Base-by-base conservation (phyloP, 441 rosid species). In the Codiaeum variegatum region DNA sequence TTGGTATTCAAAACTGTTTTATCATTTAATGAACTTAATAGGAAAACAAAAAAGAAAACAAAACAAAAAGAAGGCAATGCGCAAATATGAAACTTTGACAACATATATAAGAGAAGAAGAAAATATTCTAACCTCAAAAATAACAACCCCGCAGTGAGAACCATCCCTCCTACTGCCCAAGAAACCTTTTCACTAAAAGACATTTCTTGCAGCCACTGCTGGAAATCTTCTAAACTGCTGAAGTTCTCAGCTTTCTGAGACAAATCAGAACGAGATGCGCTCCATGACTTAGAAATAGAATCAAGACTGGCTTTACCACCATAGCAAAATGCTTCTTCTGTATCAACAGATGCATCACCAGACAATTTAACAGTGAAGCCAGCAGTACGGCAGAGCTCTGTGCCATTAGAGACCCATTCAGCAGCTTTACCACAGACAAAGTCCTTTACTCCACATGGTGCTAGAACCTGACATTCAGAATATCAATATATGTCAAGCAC, bases 101-200 rank as follows among this genome's bases (percentile, higher is more conserved):
- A 61, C 29, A 32, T 49, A 64, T 26, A 24, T 18, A 38, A 62
- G 47, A 49, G 4, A 46, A 71, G 0, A 4, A 68, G 70, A 64
- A 34, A 66, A 36, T 44, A 26, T 16, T 18, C 69, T 64, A 42
- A 94, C 99, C 98, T 91, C 75, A 81, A 67, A 76, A 90, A 84
- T 72, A 89, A 71, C 62, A 92, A 72, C 46, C 96, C 92, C 24
- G 93, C 90, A 12, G 94, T 90, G 68, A 94, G 91, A 80, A 90
- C 93, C 85, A 90, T 47, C 67, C 90, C 84, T 76, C 88, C 96
- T 28, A 94, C 84, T 15, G 94, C 98, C 87, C 97, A 86, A n/a
- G 87, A 89, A 75, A 91, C 85, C 55, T 75, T 85, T 61, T 83
- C 85, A 60, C 55, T 82, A 64, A 78, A 82, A 32, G 87, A 66